A percentile compares a stretch with the other conserved stretches of the same genome.
Conservation (phyloP, 306 rosid genomes). For the Medicago ruthenica region DNA sequence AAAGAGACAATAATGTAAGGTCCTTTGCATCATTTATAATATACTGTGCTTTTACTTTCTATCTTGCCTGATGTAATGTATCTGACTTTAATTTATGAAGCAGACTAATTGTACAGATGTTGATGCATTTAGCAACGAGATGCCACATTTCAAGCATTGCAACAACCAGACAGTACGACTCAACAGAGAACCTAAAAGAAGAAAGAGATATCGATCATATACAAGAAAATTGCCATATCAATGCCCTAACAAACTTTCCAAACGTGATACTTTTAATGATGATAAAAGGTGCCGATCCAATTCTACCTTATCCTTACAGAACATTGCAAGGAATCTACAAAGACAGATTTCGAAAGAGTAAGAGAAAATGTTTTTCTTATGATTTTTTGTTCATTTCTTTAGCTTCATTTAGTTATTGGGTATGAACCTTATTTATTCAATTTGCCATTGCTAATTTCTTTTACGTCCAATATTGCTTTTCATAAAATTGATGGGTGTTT, state of each 20-base stretch:
- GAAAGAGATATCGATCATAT: constrained; percentile 51
- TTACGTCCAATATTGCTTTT: constrained; percentile 22
- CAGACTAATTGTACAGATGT: constrained; percentile 52
- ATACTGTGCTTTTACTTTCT: constrained; percentile 33
- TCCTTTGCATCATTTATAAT: constrained; percentile 42
- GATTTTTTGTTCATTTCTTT: constrained; percentile 22
- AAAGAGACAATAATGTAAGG: constrained; percentile 64
- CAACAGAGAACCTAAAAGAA: constrained; percentile 45
- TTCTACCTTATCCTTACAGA: constrained; percentile 39
- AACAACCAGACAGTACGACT: constrained; percentile 46
- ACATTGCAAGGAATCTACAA: constrained; percentile 37
- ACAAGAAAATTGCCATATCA: constrained; percentile 48
- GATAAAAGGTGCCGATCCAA: constrained; percentile 48
- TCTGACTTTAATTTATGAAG: constrained; percentile 46
- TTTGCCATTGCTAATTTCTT: constrained; percentile 14
- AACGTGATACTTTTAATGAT: constrained; percentile 35
- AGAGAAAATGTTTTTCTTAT: constrained; percentile 37
- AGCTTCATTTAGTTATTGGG: constrained; percentile 26
- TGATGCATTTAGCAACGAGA: constrained; percentile 55
- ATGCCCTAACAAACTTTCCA: constrained; percentile 46
- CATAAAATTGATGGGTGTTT: constrained; percentile 3
- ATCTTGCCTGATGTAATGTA: constrained; percentile 27
- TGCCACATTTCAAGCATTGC: constrained; percentile 53
- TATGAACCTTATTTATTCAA: constrained; percentile 13
- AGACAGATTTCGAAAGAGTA: constrained; percentile 51